Base-by-base conservation (phyloP, 2,329 filamentous ascomycete species). In the Phialemoniopsis sp. region DNA sequence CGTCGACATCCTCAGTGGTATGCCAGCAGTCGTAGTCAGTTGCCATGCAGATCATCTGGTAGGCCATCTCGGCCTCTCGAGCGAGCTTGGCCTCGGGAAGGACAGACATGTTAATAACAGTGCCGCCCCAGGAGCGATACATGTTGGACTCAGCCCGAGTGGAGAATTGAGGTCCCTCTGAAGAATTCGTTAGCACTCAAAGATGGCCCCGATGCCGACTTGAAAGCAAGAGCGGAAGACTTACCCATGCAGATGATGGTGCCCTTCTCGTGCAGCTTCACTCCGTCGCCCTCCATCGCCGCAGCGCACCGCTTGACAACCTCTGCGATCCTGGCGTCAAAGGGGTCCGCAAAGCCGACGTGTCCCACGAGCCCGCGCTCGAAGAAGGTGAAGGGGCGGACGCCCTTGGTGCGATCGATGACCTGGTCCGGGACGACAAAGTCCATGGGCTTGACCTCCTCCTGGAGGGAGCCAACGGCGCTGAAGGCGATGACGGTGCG, bases 21-120 rank as follows among this genome's bases (percentile, higher is more conserved):
- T 90, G 86, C 93, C 93, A 98, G 80, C 91, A 97, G 72, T 98
- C 93, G 64, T 98, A 98, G 71, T 98, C 93, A 19, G 93, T 98
- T 28, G 89, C 88, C 93, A 98, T 98, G 74, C 91, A 95, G 57
- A 98, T 95, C 79, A 96, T 94, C 70, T 95, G 89, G 66, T 97
- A 97, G 29, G 85, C 86, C 53, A 98, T 86, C 72, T 98, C 93
- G 17, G 93, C 93, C 70, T 98, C 93, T 39, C 88, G 83, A 9
- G 93, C 93, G 15, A 98, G 82, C 74, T 98, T 98, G 36, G 91
- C 87, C 69, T 98, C 93, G 15, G 93, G 93, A 13, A 98, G 76
- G 13, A 85, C 85, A 33, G 88, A 95, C 93, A 98, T 98, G 78
- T 97, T 97, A 74, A 98, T 97, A 38, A 97, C 87, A 49, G 80